A percentile compares a stretch with the other conserved stretches of the same genome.
phyloP scores from a whole-genome alignment of 2,329 filamentous ascomycete species.

The Colletotrichum cordylinicola region DNA sequence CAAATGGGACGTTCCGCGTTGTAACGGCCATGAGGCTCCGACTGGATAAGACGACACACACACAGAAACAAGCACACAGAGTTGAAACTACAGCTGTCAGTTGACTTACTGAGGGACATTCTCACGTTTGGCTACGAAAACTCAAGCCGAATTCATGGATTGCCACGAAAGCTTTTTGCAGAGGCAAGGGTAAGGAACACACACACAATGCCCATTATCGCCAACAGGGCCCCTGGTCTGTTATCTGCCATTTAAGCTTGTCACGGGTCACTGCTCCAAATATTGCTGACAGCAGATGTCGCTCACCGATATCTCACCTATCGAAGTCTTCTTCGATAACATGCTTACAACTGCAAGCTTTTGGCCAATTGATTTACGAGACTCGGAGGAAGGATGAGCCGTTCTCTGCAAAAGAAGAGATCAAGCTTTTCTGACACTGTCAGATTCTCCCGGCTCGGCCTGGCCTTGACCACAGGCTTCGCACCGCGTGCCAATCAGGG shows the following conservation, averaged over 20 bases:
- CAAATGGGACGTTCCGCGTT: neutral
- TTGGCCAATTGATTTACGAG: neutral
- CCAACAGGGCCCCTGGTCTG: neutral
- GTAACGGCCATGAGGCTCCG: neutral
- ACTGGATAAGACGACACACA: neutral
- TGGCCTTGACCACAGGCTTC: neutral
- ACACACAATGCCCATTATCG: neutral
- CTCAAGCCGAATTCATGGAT: neutral
- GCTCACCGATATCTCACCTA: neutral
- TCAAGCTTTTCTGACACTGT: conserved; percentile 14
- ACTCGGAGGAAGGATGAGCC: neutral
- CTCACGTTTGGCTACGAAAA: neutral
- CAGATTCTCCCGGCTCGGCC: neutral
- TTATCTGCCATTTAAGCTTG: conserved; percentile 1
- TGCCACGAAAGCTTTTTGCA: neutral
- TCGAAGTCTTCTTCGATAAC: neutral
- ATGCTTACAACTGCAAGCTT: neutral
- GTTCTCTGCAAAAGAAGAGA: neutral
- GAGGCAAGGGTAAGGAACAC: neutral
- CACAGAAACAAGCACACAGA: neutral
- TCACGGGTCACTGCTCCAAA: neutral
- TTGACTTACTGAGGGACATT: neutral
- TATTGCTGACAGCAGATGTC: neutral
- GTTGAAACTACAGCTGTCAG: neutral
- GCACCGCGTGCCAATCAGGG: neutral